A percentile compares a stretch with the other conserved stretches of the same genome.
Conservation (phyloP, 805 yeast species). For the Yarrowia sp. region DNA sequence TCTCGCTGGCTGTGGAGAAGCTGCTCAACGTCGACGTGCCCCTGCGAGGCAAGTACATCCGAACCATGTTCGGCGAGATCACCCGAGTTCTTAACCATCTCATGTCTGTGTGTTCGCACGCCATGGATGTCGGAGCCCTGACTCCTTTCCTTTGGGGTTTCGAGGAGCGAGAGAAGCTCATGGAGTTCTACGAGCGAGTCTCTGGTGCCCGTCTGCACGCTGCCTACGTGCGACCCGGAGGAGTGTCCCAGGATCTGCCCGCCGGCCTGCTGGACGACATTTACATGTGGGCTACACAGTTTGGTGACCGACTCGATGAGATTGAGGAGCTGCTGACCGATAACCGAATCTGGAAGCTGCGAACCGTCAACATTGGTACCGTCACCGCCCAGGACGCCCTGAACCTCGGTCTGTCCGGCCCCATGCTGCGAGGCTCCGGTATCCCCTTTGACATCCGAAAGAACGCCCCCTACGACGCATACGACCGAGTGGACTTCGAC, state of each 20-base stretch:
- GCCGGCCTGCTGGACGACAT: slow-evolving; percentile 84
- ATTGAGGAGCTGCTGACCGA: slow-evolving; percentile 86
- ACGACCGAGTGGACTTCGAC: slow-evolving; percentile 81
- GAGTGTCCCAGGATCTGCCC: slow-evolving; percentile 85
- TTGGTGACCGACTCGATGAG: slow-evolving; percentile 89
- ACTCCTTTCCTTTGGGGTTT: slow-evolving; percentile 94
- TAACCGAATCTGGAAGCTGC: slow-evolving; percentile 88
- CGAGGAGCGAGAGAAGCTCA: slow-evolving; percentile 87
- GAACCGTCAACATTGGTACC: slow-evolving; percentile 77
- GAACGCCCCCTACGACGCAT: slow-evolving; percentile 87
- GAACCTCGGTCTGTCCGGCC: slow-evolving; percentile 77
- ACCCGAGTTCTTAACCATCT: slow-evolving; percentile 80
- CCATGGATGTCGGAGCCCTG: slow-evolving; percentile 93
- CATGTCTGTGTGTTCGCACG: slow-evolving; percentile 83
- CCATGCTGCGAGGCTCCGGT: slow-evolving; percentile 89
- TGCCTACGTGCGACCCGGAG: slow-evolving; percentile 89
- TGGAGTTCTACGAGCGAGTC: slow-evolving; percentile 90
- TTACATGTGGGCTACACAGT: slow-evolving; percentile 95
- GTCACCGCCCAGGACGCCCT: slow-evolving; percentile 85
- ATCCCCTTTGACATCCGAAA: slow-evolving; percentile 83
- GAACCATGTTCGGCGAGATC: slow-evolving; percentile 83
- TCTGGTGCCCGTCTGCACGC: slow-evolving; percentile 88
- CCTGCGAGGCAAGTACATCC: slow-evolving; percentile 75
- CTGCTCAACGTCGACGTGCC: slow-evolving; percentile 82
- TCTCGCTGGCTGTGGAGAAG: slow-evolving; percentile 80